Evolutionary conservation across 805 yeast species (phyloP).

Genomic region (Teunomyces stri): DNA sequence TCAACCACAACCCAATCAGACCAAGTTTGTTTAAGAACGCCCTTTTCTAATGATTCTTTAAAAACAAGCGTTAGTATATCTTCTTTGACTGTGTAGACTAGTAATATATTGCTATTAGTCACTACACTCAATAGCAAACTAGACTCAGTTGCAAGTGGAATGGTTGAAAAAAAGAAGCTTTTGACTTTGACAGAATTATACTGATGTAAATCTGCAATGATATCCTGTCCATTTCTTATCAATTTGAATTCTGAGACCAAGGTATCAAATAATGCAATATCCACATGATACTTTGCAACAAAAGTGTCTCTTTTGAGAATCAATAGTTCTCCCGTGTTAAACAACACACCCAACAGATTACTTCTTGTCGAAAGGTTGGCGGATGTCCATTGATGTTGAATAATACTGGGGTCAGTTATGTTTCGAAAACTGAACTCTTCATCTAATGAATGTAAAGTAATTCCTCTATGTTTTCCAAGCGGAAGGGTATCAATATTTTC

Average conservation of each 20-base stretch:
- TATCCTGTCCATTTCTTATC: constrained; percentile 16
- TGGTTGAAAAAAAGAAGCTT: constrained; percentile 24
- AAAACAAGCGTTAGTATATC: not conserved
- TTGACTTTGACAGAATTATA: constrained; percentile 22
- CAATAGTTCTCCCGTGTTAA: constrained; percentile 38
- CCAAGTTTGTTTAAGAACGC: constrained; percentile 17
- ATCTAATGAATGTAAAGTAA: constrained; percentile 24
- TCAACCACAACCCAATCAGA: constrained; percentile 5
- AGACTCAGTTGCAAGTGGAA: constrained; percentile 7
- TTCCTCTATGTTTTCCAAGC: constrained; percentile 25
- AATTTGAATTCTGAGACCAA: constrained; percentile 22
- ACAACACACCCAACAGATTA: constrained; percentile 31
- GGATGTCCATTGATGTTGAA: constrained; percentile 35
- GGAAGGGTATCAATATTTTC: constrained; percentile 29
- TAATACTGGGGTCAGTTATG: constrained; percentile 32
- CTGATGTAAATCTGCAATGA: constrained; percentile 19
- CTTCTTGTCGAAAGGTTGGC: constrained; percentile 21
- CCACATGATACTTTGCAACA: constrained; percentile 22
- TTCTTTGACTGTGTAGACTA: constrained; percentile 12
- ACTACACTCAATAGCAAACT: constrained; percentile 8
- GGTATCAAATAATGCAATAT: constrained; percentile 25
- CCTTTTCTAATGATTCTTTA: not conserved
- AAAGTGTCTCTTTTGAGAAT: constrained; percentile 27
- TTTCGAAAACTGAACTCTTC: constrained; percentile 28
- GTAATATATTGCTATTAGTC: constrained; percentile 16